A percentile compares a stretch with the other conserved stretches of the same genome.
phyloP scores from a whole-genome alignment of 2,329 filamentous ascomycete genomes.

The Cladosporium sp. region DNA sequence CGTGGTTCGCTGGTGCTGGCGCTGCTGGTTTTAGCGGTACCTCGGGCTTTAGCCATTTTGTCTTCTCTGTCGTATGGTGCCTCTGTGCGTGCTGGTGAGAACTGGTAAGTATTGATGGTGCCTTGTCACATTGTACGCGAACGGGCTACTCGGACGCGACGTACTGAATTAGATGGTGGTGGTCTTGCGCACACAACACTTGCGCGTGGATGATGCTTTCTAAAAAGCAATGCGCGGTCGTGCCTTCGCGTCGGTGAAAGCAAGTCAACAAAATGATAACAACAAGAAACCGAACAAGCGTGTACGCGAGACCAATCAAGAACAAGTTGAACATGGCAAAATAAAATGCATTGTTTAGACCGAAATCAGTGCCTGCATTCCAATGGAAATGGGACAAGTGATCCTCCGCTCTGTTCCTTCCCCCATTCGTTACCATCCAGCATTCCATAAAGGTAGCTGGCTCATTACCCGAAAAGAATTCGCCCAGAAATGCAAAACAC shows the following conservation, averaged over 20 bases:
- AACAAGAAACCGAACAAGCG: background rate
- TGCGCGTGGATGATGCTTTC: too few species aligned
- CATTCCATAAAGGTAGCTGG: background rate
- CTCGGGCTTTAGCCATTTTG: background rate
- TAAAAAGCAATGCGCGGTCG: too few species aligned
- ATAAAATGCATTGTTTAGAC: background rate
- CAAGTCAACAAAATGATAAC: background rate
- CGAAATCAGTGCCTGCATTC: background rate
- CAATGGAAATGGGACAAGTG: background rate
- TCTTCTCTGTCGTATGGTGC: background rate
- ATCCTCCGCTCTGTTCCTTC: background rate
- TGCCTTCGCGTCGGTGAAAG: background rate
- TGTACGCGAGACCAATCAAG: slow-evolving; percentile 1
- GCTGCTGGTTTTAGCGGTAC: background rate
- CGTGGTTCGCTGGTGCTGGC: background rate
- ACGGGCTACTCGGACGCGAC: background rate
- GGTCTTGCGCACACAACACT: too few species aligned
- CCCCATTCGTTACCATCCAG: background rate
- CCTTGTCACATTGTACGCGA: too few species aligned
- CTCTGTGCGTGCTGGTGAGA: background rate
- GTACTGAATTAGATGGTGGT: background rate
- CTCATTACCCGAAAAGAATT: background rate
- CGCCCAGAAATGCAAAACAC: background rate
- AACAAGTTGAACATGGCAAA: background rate
- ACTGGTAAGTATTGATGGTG: too few species aligned